Base-by-base conservation (phyloP, 1,284 basidiomycete genomes). In the Sphagnurus paluster region DNA sequence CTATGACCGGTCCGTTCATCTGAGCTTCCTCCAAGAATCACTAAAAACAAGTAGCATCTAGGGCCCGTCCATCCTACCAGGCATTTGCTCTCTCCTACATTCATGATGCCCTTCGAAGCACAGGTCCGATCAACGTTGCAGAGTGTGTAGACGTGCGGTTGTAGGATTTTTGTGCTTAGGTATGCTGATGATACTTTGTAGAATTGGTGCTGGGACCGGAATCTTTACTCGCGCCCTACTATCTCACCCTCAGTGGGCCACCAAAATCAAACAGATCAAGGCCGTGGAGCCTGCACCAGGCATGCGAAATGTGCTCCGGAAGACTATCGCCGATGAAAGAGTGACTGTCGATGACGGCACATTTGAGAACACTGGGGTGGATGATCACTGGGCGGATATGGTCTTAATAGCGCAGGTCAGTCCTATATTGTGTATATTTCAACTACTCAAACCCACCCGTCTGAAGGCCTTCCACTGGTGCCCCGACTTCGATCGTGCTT, bases 401-500 rank as follows among this genome's bases (percentile, higher is more conserved):
- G 64, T 90, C 14, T 65, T 90, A 26, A 75, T 89, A 36, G 88
- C 88, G 2, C 87, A 90, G 76, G 87, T 85, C 55, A 23, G 39
- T 40, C 4, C 5, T 35, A 21, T 25, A 14, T 42, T n/a, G 3
- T 10, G 9, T 36, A 13, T 24, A 14, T 8, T 23, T 23, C 24
- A 35, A 46, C 24, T 4, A 30, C 19, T 33, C 42, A 39, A 43
- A 20, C 47, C 17, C 26, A 3, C 19, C 20, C 44, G 35, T 14
- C 40, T n/a, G 53, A 14, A 90, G 82, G 89, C 89, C 10, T 91
- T 82, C 59, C 88, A 91, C 65, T 91, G 89, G 88, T 88, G 84
- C 56, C 84, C 84, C 2, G 77, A 90, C 60, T 84, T 80, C 59
- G 72, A 80, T 47, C 73, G 70, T 44, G 86, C 87, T 1, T 72